phyloP scores from a whole-genome alignment of 257 asterid genomes.

The Solanum tacnaense region DNA sequence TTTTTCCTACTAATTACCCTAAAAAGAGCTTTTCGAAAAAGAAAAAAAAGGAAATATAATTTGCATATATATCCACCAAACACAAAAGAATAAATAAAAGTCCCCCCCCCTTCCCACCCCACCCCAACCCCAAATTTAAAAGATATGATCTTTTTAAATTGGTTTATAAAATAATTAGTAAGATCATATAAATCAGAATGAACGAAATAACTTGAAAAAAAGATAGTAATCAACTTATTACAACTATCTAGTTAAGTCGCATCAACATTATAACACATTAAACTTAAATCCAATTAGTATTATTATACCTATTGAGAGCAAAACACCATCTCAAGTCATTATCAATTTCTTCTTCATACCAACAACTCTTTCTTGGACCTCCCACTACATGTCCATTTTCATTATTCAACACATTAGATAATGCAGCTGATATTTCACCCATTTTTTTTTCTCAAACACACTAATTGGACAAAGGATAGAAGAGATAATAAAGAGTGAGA shows the following conservation, averaged over 20 bases:
- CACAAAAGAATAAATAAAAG: background rate
- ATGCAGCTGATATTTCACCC: slow-evolving; percentile 62
- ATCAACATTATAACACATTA: background rate
- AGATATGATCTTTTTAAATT: background rate
- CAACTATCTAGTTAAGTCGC: too few species aligned
- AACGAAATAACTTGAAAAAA: rapidly evolving
- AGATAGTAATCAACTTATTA: background rate
- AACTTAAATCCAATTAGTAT: background rate
- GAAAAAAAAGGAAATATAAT: too few species aligned
- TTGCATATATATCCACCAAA: background rate
- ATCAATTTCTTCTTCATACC: slow-evolving; percentile 98
- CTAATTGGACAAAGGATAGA: background rate
- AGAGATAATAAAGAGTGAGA: background rate
- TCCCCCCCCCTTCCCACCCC: too few species aligned
- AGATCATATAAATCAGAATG: too few species aligned
- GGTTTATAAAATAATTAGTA: background rate
- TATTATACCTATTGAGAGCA: slow-evolving; percentile 77
- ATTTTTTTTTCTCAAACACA: background rate
- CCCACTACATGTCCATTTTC: slow-evolving; percentile 25
- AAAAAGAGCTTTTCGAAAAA: background rate
- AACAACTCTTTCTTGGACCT: slow-evolving; percentile 78
- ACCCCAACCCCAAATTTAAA: background rate
- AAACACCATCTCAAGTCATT: slow-evolving; percentile 92
- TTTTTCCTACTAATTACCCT: background rate
- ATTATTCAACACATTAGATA: slow-evolving; percentile 21